Percentiles rank a stretch among this genome's conserved stretches.
These are phyloP conservation scores for Sugiyamaella mastotermitis DNA, from an alignment of 805 yeast species.

Conservation along the genomic window DNA sequence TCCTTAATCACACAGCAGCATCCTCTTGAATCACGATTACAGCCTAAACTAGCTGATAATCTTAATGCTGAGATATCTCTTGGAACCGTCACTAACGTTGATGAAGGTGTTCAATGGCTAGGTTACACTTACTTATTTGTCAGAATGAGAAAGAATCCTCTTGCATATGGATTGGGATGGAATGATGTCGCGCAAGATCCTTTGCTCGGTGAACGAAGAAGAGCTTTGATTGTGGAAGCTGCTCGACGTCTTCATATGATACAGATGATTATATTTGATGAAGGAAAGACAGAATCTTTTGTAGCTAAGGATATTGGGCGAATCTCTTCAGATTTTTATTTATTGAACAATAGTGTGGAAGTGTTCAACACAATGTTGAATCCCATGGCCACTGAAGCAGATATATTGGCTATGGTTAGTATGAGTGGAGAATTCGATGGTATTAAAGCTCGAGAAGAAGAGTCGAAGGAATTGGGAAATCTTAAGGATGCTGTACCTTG, in stretches of 20 bases:
- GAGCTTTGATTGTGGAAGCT: slow-evolving; percentile 70
- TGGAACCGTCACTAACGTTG: slow-evolving; percentile 91
- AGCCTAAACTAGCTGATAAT: slow-evolving; percentile 78
- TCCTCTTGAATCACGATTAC: slow-evolving; percentile 85
- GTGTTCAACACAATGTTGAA: slow-evolving; percentile 79
- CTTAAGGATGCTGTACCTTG: slow-evolving; percentile 61
- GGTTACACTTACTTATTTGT: slow-evolving; percentile 94
- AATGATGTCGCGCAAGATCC: slow-evolving; percentile 80
- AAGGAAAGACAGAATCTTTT: slow-evolving; percentile 62
- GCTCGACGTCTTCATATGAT: slow-evolving; percentile 77
- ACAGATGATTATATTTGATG: slow-evolving; percentile 93
- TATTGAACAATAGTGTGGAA: slow-evolving; percentile 79
- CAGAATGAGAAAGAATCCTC: slow-evolving; percentile 90
- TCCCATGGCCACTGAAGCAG: slow-evolving; percentile 88
- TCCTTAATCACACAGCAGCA: slow-evolving; percentile 87
- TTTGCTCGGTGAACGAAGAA: slow-evolving; percentile 60
- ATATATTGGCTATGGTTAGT: slow-evolving; percentile 78
- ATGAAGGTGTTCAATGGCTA: slow-evolving; percentile 95
- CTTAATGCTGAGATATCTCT: slow-evolving; percentile 93
- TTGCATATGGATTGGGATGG: slow-evolving; percentile 88
- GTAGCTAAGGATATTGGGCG: slow-evolving; percentile 87
- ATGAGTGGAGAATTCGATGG: slow-evolving; percentile 93
- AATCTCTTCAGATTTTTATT: slow-evolving; percentile 88
- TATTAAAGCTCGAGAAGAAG: slow-evolving; percentile 84
- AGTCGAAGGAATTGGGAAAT: slow-evolving; percentile 60